Evolutionary conservation across 176 grass and related monocot genomes (phyloP), one percentile per base, ranked within the genome.

Genomic region (Raddia distichophylla): DNA sequence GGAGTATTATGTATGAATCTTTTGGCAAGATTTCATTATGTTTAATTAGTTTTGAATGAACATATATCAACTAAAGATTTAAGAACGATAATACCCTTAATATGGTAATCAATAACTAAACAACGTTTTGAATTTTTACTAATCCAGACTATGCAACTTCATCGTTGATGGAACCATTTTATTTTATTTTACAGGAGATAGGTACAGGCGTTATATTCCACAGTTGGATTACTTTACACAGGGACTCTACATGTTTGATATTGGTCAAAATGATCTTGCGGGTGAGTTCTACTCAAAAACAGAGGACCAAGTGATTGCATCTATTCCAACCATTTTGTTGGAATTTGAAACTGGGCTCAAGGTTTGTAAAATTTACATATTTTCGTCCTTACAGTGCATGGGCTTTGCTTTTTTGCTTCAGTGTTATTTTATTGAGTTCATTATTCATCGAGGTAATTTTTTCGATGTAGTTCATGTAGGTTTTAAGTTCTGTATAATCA

Each of bases 221-320:
- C 76, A 90, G 48, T 43, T 16, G 44, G 80, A 99, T 91, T 95
- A 82, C 80, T 99, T 99, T 77, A 67, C 73, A 2, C 81, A 91
- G 69, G 96, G 85, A 48, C 87, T 99, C 10, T 99, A 99, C 85
- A 99, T 80, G 96, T 99, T 99, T 90, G 96, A 99, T 79, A 93
- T 99, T 71, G 96, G 96, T 47, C 96, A 99, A 83, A 99, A 99
- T 88, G 96, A 99, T 57, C 85, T 99, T 85, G 96, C 96, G 67
- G 96, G 91, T 77, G 47, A 78, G 76, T 99, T 99, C 76, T 99
- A 95, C 82, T 91, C 78, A 59, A 95, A 77, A 87, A 90, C 90
- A 67, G 96, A 99, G 76, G 93, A 99, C 53, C 91, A 93, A 93
- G 86, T 95, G 32, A 73, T 86, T 81, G 96, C 96, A 86, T 88